Evolutionary conservation across 805 yeast genomes (phyloP), one percentile per base, ranked within the genome.

Genomic region (Pichia gijzeniarum): DNA sequence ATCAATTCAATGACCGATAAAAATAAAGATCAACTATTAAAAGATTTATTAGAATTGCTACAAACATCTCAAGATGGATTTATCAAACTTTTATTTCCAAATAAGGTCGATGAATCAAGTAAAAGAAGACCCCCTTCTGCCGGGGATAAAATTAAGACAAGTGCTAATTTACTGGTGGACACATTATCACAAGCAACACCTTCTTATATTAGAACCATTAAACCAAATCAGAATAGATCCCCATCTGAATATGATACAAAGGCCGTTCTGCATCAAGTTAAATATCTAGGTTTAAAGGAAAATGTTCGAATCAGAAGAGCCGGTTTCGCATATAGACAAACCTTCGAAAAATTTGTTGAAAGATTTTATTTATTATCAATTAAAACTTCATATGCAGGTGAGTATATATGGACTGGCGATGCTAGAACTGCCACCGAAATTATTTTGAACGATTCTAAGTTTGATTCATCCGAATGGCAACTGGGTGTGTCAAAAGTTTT

Each of bases 221-320:
- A 93, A 63, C 99, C 99, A 19, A 93, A 93, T 64, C 95, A 90
- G 67, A 83, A 88, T 52, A 85, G 87, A 59, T 82, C 91, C 7
- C 95, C 99, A 14, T 70, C 80, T 34, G 98, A 91, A 56, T 93
- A 86, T 62, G 95, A 90, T 59, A 80, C 80, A 46, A 79, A 77
- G 45, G 95, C 89, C 53, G 99, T 93, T 7, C 71, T 93, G 53
- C 99, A 93, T 65, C 99, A 93, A 69, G 83, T 93, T 54, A 93
- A 93, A 60, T 93, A 93, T 64, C 73, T 93, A 53, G 99, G 99
- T 62, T 72, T 93, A 64, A 93, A 93, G 60, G 99, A 93, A 65
- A 93, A 93, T 64, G 98, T 93, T 41, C 79, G 98, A 52, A 93
- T 93, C 54, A 80, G 99, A 73, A 84, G 99, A 71, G 98, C 99